Percentiles rank a stretch among this genome's conserved stretches.
These are phyloP conservation scores for Pseudogymnoascus sp. DNA, from an alignment of 2,329 filamentous ascomycete genomes.

Conservation along the genomic window DNA sequence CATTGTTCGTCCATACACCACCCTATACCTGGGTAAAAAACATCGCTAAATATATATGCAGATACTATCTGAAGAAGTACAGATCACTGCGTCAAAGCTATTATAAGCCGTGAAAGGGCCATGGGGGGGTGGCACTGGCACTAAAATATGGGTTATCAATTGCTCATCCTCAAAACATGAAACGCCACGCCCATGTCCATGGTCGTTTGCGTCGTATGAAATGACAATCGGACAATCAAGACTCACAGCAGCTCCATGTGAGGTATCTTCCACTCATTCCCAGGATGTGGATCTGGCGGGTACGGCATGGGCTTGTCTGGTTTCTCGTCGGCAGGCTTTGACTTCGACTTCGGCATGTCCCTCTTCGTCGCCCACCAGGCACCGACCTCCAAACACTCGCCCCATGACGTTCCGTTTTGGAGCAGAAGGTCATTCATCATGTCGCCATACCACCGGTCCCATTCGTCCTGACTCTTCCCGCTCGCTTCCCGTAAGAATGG, in stretches of 20 bases:
- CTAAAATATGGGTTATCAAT: conserved; percentile 9
- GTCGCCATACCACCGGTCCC: conserved; percentile 81
- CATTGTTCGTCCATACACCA: conserved; percentile 50
- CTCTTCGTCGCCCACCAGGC: conserved; percentile 84
- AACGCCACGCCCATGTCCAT: conserved; percentile 1
- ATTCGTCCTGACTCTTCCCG: conserved; percentile 84
- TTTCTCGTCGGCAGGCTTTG: not conserved
- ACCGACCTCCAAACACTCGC: conserved; percentile 79
- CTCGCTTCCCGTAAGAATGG: conserved; percentile 74
- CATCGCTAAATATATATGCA: conserved; percentile 35
- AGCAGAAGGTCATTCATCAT: conserved; percentile 81
- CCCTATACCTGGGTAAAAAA: conserved; percentile 2
- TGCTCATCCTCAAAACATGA: not conserved
- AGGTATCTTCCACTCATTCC: conserved; percentile 11
- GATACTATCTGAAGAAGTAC: conserved; percentile 90
- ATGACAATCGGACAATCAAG: conserved; percentile 1
- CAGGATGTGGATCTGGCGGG: conserved; percentile 9
- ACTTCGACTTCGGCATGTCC: not conserved
- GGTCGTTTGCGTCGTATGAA: conserved; percentile 5
- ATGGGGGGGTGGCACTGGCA: conserved; percentile 2
- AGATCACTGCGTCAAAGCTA: conserved; percentile 56
- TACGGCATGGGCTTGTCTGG: conserved; percentile 10
- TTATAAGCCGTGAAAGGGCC: not conserved
- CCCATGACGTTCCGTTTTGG: conserved; percentile 70
- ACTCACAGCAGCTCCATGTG: conserved; percentile 8